Percentiles rank a stretch among this genome's conserved stretches.
phyloP scores from a whole-genome alignment of 352 stramenopile species.

The Phytophthora fragariaefolia region DNA sequence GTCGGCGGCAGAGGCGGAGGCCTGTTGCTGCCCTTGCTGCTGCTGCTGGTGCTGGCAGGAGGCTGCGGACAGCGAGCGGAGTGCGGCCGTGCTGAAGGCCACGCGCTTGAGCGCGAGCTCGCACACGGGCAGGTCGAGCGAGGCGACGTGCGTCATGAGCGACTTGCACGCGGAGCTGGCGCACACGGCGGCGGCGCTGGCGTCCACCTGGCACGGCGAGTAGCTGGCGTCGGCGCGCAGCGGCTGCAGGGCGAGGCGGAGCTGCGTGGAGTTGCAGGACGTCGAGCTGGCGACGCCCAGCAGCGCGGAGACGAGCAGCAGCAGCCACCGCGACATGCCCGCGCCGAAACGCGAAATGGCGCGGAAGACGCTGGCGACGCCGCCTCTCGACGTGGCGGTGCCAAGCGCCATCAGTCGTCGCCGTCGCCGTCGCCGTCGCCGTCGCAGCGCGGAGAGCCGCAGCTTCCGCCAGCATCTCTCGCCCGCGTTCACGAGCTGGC shows the following conservation, averaged over 20 bases:
- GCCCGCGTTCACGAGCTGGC: no score
- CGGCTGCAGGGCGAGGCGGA: slow-evolving; percentile 6
- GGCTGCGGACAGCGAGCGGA: slow-evolving; percentile 1
- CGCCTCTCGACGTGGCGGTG: no score
- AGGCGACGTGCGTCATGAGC: slow-evolving; percentile 10
- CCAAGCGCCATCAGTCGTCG: no score
- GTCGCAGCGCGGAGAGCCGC: no score
- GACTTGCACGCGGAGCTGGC: slow-evolving; percentile 20
- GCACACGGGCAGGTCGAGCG: slow-evolving; percentile 15
- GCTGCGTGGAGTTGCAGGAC: not conserved
- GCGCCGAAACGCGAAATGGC: no score
- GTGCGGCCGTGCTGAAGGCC: slow-evolving; percentile 10
- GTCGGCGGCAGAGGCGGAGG: not conserved
- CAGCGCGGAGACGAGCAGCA: not conserved
- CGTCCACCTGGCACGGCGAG: slow-evolving; percentile 20
- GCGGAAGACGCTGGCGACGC: no score
- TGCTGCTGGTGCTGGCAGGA: slow-evolving; percentile 5
- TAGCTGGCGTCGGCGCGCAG: slow-evolving; percentile 20
- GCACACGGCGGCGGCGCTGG: slow-evolving; percentile 21
- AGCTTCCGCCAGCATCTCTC: no score
- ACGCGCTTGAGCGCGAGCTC: slow-evolving; percentile 23
- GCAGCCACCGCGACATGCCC: no score
- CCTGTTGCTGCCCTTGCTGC: not conserved
- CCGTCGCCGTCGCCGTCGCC: no score
- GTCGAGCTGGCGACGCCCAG: not conserved